Percentiles rank a stretch among this genome's conserved stretches.
These are phyloP conservation scores for Quercus phellos DNA, from an alignment of 331 rosid species.

Conservation along the genomic window DNA sequence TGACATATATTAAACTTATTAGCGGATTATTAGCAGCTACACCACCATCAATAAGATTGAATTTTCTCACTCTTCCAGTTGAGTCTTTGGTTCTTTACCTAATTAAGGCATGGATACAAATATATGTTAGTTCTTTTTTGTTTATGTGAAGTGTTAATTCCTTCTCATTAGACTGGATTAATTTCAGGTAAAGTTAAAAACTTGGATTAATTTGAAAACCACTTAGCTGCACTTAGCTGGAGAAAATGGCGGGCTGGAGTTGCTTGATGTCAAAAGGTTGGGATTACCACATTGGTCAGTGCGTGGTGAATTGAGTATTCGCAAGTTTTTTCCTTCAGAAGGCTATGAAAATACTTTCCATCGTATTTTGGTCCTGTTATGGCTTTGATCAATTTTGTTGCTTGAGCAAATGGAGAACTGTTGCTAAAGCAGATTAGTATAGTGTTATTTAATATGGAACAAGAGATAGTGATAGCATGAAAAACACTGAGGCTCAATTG, in stretches of 20 bases:
- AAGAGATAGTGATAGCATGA: too few species aligned
- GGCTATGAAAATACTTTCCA: slow-evolving; percentile 14
- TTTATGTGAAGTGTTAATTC: too few species aligned
- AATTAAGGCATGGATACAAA: background rate
- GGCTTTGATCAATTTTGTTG: background rate
- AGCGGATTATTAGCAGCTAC: background rate
- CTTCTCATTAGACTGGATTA: too few species aligned
- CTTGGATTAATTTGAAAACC: background rate
- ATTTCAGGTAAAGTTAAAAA: too few species aligned
- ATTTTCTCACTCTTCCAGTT: background rate
- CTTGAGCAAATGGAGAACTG: too few species aligned
- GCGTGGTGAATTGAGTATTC: slow-evolving; percentile 2
- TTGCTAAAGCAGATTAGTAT: too few species aligned
- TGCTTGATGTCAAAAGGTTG: slow-evolving; percentile 23
- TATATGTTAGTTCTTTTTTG: too few species aligned
- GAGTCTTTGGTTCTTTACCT: background rate
- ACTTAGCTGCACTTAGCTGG: background rate
- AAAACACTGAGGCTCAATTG: background rate
- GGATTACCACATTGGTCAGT: slow-evolving; percentile 25
- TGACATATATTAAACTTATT: background rate
- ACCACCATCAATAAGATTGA: slow-evolving; percentile 1
- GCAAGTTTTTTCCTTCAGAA: background rate
- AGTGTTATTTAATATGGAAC: too few species aligned
- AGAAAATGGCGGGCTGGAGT: slow-evolving; percentile 18
- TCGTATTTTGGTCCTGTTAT: slow-evolving; percentile 12